A percentile compares a stretch with the other conserved stretches of the same genome.
Evolutionary conservation across 805 yeast genomes (phyloP).

Genomic region (Scheffersomyces amazonensis): DNA sequence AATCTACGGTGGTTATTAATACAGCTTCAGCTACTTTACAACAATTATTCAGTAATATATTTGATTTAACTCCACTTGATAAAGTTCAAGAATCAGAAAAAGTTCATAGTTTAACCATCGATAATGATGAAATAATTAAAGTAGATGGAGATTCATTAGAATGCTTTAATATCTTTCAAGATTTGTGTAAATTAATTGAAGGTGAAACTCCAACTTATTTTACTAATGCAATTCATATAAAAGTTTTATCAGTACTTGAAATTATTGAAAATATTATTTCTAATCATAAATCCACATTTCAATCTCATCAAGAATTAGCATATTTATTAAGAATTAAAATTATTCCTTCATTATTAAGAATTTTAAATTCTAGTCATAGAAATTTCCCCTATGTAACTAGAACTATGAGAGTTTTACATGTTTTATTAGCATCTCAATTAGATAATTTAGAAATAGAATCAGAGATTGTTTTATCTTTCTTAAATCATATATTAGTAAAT

Average conservation of each 20-base stretch:
- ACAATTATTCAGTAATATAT: slow-evolving; percentile 75
- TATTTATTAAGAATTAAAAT: slow-evolving; percentile 63
- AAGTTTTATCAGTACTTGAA: slow-evolving; percentile 68
- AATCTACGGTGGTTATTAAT: slow-evolving; percentile 74
- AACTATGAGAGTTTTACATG: slow-evolving; percentile 65
- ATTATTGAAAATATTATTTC: slow-evolving; percentile 75
- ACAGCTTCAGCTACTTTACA: slow-evolving; percentile 93
- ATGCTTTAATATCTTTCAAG: slow-evolving; percentile 66
- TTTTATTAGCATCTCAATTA: slow-evolving; percentile 58
- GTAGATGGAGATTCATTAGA: slow-evolving; percentile 62
- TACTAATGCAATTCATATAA: slow-evolving; percentile 51
- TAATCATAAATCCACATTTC: slow-evolving; percentile 57
- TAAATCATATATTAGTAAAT: slow-evolving; percentile 67
- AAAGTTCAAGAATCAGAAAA: slow-evolving; percentile 14
- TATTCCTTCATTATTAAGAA: slow-evolving; percentile 72
- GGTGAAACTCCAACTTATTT: slow-evolving; percentile 55
- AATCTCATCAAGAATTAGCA: slow-evolving; percentile 60
- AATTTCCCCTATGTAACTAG: slow-evolving; percentile 73
- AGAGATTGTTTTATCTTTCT: slow-evolving; percentile 73
- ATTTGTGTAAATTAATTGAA: slow-evolving; percentile 67
- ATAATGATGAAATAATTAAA: slow-evolving; percentile 38
- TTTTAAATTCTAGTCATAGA: slow-evolving; percentile 45
- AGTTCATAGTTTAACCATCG: slow-evolving; percentile 26
- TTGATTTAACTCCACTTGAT: slow-evolving; percentile 58
- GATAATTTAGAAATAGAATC: slow-evolving; percentile 67